Conservation (phyloP, 2,329 filamentous ascomycete species). For the Cryphonectria carpinicola region DNA sequence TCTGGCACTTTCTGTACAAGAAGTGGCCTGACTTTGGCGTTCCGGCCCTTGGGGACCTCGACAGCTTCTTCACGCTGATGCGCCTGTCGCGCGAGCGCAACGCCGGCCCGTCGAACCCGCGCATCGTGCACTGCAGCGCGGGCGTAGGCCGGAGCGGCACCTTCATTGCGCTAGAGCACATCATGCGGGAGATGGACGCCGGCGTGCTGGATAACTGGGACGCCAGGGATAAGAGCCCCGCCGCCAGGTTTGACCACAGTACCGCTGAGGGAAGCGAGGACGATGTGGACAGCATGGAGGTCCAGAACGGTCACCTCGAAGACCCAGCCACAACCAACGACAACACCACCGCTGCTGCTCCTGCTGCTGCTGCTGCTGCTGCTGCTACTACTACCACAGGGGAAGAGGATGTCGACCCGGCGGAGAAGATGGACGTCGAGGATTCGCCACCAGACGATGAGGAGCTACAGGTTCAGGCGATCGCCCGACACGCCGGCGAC, state of each 20-base stretch:
- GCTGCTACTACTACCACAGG: not conserved
- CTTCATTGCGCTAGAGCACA: constrained; percentile 93
- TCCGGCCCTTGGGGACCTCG: constrained; percentile 69
- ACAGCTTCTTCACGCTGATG: constrained; percentile 71
- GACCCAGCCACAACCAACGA: not conserved
- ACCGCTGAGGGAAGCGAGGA: not conserved
- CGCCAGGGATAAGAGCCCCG: constrained; percentile 19
- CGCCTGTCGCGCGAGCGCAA: constrained; percentile 65
- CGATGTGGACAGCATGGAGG: constrained; percentile 32
- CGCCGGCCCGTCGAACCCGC: constrained; percentile 64
- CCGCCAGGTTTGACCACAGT: constrained; percentile 9
- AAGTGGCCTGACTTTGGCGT: constrained; percentile 92
- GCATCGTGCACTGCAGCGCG: constrained; percentile 86
- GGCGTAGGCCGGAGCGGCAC: constrained; percentile 94
- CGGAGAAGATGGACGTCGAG: constrained; percentile 18
- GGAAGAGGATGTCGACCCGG: constrained; percentile 38
- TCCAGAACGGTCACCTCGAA: constrained; percentile 21
- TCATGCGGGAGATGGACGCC: constrained; percentile 78
- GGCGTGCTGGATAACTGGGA: constrained; percentile 65
- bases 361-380: not conserved
- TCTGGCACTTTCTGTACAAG: constrained; percentile 86
- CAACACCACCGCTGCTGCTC: no score
- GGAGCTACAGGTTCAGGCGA: constrained; percentile 30
- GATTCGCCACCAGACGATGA: constrained; percentile 16
- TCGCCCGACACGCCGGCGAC: constrained; percentile 35